A percentile compares a stretch with the other conserved stretches of the same genome.
Conservation (phyloP, 1,284 basidiomycete genomes). For the Malassezia brasiliensis region DNA sequence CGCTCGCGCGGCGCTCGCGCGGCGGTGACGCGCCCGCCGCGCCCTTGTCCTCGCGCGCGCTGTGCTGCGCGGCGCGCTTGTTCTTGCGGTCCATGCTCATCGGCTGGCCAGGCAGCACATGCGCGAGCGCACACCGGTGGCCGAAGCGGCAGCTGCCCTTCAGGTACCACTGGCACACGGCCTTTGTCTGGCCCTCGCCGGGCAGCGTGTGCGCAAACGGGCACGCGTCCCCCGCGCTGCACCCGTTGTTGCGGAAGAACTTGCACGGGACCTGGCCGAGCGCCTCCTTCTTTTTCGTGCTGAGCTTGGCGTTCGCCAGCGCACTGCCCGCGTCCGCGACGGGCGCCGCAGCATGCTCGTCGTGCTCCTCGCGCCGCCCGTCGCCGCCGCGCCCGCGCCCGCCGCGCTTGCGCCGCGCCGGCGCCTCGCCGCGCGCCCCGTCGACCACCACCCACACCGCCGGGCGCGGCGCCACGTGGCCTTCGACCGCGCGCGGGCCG, state of each 20-base stretch:
- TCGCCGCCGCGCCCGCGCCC: constrained; percentile 16
- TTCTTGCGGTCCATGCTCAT: constrained; percentile 85
- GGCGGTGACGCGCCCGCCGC: background rate
- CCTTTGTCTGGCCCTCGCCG: constrained; percentile 55
- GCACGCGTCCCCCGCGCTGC: constrained; percentile 87
- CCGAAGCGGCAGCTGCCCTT: constrained; percentile 92
- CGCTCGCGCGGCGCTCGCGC: background rate
- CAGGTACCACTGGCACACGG: constrained; percentile 81
- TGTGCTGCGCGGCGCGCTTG: constrained; percentile 82
- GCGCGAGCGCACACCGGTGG: constrained; percentile 76
- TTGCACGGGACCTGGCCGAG: constrained; percentile 95
- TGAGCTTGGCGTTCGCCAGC: constrained; percentile 42
- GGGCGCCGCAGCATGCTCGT: constrained; percentile 12
- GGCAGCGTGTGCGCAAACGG: constrained; percentile 73
- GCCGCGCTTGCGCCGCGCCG: constrained; percentile 31
- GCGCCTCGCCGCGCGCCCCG: constrained; percentile 28
- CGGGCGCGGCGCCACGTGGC: background rate
- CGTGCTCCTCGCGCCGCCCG: constrained; percentile 19
- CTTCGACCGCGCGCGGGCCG: background rate
- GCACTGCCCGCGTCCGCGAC: constrained; percentile 28
- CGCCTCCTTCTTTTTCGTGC: constrained; percentile 55
- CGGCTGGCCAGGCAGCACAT: constrained; percentile 83
- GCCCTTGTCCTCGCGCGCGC: background rate
- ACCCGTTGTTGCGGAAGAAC: constrained; percentile 65
- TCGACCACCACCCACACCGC: constrained; percentile 28